Evolutionary conservation across 2,329 filamentous ascomycete species (phyloP).

Genomic region (Clarireedia hainanense): DNA sequence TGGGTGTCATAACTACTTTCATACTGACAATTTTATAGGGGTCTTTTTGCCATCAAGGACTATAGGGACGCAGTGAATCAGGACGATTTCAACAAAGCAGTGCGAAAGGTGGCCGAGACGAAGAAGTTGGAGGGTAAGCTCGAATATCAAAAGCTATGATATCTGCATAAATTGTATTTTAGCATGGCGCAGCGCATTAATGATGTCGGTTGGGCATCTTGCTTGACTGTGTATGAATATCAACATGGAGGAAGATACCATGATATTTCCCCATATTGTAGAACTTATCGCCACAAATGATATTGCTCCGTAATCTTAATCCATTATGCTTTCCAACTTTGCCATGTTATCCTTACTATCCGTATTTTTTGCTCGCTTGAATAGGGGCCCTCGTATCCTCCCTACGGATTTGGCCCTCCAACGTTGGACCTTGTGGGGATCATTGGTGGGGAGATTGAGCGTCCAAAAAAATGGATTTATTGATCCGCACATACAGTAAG

Average conservation of each 20-base stretch:
- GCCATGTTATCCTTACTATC: background rate
- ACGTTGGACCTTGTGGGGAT: conserved; percentile 1
- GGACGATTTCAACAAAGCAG: conserved; percentile 98
- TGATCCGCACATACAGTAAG: background rate
- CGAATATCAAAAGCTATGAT: conserved; percentile 89
- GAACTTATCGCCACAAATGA: background rate
- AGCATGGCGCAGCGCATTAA: conserved; percentile 21
- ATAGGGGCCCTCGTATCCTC: conserved; percentile 4
- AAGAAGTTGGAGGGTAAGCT: conserved; percentile 99
- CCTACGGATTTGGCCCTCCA: background rate
- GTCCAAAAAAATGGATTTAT: background rate
- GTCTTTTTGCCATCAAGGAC: conserved; percentile 96
- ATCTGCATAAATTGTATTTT: conserved; percentile 16
- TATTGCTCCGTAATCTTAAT: background rate
- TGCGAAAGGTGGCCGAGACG: conserved; percentile 90
- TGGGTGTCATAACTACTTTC: background rate
- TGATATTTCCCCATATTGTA: background rate
- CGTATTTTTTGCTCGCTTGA: conserved; percentile 3
- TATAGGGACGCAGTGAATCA: conserved; percentile 94
- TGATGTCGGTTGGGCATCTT: conserved; percentile 15
- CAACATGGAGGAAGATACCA: conserved; percentile 13
- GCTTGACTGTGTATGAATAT: conserved; percentile 26
- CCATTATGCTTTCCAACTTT: background rate
- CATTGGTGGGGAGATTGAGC: background rate
- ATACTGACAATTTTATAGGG: conserved; percentile 44